Conservation (phyloP, 106 monocot species). For the Acorus gramineus region DNA sequence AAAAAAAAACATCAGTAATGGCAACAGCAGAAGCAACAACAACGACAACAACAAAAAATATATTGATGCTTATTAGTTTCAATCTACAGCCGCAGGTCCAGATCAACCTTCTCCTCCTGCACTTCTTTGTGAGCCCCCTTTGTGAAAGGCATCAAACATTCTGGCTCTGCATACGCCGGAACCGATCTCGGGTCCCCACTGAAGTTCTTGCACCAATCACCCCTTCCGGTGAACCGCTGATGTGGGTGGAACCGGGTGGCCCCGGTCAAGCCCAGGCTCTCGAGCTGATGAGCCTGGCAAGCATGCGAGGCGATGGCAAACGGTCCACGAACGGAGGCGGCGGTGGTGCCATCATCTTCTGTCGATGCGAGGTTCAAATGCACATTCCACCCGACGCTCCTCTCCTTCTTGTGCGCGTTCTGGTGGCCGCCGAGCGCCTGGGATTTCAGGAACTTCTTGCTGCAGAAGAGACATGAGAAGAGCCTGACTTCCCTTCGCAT, state of each 20-base stretch:
- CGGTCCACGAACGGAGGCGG: not conserved
- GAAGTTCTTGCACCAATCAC: no score
- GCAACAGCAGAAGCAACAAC: no score
- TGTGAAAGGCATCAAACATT: no score
- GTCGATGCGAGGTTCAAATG: not conserved
- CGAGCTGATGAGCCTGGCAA: slow-evolving; percentile 7
- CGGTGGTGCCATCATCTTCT: not conserved
- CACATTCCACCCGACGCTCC: slow-evolving; percentile 39
- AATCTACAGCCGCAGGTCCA: no score
- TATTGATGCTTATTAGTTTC: no score
- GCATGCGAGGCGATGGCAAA: slow-evolving; percentile 39
- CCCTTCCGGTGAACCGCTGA: no score
- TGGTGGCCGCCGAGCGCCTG: slow-evolving; percentile 87
- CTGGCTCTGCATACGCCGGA: no score
- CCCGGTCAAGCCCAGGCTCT: not conserved
- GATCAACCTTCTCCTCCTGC: no score
- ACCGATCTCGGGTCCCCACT: no score
- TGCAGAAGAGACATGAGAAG: slow-evolving; percentile 84
- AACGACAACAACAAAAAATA: no score
- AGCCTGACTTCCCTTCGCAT: slow-evolving; percentile 32
- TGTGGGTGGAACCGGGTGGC: slow-evolving; percentile 10
- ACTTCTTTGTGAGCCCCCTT: no score
- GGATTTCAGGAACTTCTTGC: slow-evolving; percentile 82
- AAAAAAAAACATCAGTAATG: no score
- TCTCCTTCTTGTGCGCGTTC: slow-evolving; percentile 82